phyloP scores from a whole-genome alignment of 148 eudicot genomes.

The Camellia lanceoleosa region DNA sequence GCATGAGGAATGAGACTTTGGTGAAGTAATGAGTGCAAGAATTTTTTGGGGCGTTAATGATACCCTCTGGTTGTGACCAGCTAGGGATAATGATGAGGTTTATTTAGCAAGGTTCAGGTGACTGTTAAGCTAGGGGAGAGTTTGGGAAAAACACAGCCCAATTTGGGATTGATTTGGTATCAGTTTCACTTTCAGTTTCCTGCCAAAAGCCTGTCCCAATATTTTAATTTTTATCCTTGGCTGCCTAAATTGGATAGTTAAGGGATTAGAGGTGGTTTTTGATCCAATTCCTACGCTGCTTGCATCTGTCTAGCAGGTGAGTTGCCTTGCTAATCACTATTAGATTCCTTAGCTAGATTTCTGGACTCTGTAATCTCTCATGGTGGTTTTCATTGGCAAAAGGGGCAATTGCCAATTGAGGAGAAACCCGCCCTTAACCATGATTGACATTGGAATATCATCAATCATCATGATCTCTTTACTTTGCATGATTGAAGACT shows the following conservation, averaged over 20 bases:
- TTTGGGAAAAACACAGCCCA: neutral
- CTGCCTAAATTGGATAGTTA: conserved; percentile 1
- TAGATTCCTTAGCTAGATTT: too few species aligned
- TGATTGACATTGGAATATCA: neutral
- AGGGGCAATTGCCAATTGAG: too few species aligned
- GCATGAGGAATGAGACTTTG: neutral
- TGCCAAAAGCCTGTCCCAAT: neutral
- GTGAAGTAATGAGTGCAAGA: too few species aligned
- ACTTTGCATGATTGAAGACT: conserved; percentile 14
- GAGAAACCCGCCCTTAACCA: neutral
- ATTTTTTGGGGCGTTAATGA: neutral
- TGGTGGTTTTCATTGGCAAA: too few species aligned
- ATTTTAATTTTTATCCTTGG: neutral
- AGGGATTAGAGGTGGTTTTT: neutral
- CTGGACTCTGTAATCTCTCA: too few species aligned
- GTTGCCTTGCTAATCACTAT: too few species aligned
- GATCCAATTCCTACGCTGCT: neutral
- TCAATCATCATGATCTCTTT: neutral
- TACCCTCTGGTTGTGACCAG: neutral
- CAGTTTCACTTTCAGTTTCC: too few species aligned
- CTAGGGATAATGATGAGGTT: neutral
- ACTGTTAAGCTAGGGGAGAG: neutral
- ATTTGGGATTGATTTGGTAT: conserved; percentile 8
- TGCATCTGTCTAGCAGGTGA: neutral
- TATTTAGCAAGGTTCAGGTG: conserved; percentile 1